These are phyloP conservation scores for Coffea humblotiana DNA, from an alignment of 305 asterid species.

Conservation along the genomic window DNA sequence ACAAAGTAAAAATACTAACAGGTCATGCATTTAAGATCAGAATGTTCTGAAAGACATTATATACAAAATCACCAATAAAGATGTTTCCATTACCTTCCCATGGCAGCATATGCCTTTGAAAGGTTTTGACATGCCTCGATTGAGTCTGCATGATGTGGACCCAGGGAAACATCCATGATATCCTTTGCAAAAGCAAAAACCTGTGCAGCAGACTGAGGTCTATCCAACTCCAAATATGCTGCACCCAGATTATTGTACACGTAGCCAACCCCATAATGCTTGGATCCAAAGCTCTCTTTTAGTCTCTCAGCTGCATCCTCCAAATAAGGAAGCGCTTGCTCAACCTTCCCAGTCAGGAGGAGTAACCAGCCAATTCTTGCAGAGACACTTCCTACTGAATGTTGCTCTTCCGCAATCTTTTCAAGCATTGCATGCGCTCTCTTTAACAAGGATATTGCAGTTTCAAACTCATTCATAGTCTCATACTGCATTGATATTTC, in stretches of 20 bases:
- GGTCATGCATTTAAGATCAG: background rate
- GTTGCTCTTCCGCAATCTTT: constrained; percentile 81
- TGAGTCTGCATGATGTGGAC: constrained; percentile 84
- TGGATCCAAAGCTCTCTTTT: constrained; percentile 88
- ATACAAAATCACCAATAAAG: background rate
- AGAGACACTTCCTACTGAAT: constrained; percentile 79
- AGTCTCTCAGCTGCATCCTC: constrained; percentile 93
- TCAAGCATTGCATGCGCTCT: constrained; percentile 62
- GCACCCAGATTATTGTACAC: constrained; percentile 92
- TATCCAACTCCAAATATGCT: constrained; percentile 79
- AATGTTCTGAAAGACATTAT: background rate
- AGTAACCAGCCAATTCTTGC: constrained; percentile 93
- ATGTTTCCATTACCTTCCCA: constrained; percentile 59
- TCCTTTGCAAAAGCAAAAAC: constrained; percentile 90
- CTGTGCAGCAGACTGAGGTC: constrained; percentile 95
- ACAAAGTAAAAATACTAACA: background rate
- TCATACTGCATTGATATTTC: constrained; percentile 80
- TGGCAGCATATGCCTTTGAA: constrained; percentile 84
- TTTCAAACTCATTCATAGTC: constrained; percentile 78
- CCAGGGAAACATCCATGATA: constrained; percentile 85
- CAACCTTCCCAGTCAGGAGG: constrained; percentile 70
- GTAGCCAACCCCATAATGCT: constrained; percentile 80
- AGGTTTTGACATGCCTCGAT: constrained; percentile 84
- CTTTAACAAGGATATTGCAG: constrained; percentile 64
- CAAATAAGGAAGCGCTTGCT: constrained; percentile 67